Percentiles rank a stretch among this genome's conserved stretches.
These are phyloP conservation scores for Coprinopsis sp. DNA, from an alignment of 768 basidiomycete genomes.

Conservation along the genomic window DNA sequence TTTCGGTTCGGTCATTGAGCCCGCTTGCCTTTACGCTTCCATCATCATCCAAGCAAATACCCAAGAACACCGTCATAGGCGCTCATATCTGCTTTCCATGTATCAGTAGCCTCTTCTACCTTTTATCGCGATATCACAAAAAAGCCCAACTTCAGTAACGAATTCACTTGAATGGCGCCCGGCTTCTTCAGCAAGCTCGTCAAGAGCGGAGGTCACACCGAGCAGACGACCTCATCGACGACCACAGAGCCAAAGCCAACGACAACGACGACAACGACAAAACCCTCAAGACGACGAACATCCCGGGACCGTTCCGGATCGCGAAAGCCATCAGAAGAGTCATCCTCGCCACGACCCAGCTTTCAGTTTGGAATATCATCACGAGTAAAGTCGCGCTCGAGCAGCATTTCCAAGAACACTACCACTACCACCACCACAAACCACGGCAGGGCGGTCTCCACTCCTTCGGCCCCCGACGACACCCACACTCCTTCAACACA, in stretches of 20 bases:
- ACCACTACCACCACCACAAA: too few species aligned
- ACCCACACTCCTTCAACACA: not conserved
- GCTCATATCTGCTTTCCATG: not conserved
- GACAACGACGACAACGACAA: slow-evolving; percentile 5
- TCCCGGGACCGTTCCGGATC: slow-evolving; percentile 8
- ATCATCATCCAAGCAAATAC: slow-evolving; percentile 1
- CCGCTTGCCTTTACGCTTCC: not conserved
- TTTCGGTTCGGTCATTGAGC: not conserved
- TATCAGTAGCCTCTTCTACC: not conserved
- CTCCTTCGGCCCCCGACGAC: slow-evolving; percentile 1
- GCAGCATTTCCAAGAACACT: too few species aligned
- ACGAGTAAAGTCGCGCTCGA: not conserved
- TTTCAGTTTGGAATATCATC: slow-evolving; percentile 7
- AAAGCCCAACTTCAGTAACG: not conserved
- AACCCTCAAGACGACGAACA: not conserved
- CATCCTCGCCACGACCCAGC: slow-evolving; percentile 7
- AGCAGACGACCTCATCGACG: slow-evolving; percentile 28
- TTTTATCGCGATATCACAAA: not conserved
- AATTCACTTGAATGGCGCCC: slow-evolving; percentile 28
- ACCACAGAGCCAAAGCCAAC: slow-evolving; percentile 17
- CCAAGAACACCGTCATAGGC: not conserved
- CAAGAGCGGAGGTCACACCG: slow-evolving; percentile 21
- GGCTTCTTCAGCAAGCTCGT: slow-evolving; percentile 38
- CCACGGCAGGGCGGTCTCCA: slow-evolving; percentile 6
- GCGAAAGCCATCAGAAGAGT: slow-evolving; percentile 4